A percentile compares a stretch with the other conserved stretches of the same genome.
These are phyloP conservation scores for Massospora cicadina DNA, from an alignment of 371 early-diverging fungal genomes.

Conservation along the genomic window DNA sequence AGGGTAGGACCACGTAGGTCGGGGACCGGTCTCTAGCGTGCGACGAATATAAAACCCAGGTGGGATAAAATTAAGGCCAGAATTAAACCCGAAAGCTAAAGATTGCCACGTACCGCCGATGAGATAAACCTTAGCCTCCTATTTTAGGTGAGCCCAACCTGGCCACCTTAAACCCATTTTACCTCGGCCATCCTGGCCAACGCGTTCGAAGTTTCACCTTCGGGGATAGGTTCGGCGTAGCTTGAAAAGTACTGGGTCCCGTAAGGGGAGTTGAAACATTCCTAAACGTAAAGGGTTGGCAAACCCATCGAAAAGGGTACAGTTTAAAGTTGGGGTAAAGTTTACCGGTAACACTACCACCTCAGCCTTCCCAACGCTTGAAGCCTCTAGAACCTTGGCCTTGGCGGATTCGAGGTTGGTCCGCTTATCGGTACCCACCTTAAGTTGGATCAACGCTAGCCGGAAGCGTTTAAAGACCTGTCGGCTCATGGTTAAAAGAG, in stretches of 20 bases:
- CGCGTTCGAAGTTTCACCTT: constrained; percentile 35
- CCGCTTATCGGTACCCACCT: constrained; percentile 47
- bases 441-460: constrained; percentile 63
- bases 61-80: constrained; percentile 11
- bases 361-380: constrained; percentile 54
- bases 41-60: no score
- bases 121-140: constrained; percentile 59
- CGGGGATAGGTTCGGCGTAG: constrained; percentile 44
- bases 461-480: constrained; percentile 27
- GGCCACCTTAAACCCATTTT: constrained; percentile 4
- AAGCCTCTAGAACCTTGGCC: constrained; percentile 59
- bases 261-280: constrained; percentile 94
- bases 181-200: constrained; percentile 66
- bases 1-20: no score
- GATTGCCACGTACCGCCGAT: constrained; percentile 30
- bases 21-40: no score
- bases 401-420: constrained; percentile 63
- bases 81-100: background rate
- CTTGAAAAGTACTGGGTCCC: constrained; percentile 73
- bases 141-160: background rate
- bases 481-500: no score
- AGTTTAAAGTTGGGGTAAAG: background rate
- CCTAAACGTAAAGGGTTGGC: constrained; percentile 21
- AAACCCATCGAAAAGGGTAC: background rate
- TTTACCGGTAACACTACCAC: constrained; percentile 76